These are phyloP conservation scores for Trypanosoma congolense DNA, from an alignment of 208 protist genomes.

Conservation along the genomic window DNA sequence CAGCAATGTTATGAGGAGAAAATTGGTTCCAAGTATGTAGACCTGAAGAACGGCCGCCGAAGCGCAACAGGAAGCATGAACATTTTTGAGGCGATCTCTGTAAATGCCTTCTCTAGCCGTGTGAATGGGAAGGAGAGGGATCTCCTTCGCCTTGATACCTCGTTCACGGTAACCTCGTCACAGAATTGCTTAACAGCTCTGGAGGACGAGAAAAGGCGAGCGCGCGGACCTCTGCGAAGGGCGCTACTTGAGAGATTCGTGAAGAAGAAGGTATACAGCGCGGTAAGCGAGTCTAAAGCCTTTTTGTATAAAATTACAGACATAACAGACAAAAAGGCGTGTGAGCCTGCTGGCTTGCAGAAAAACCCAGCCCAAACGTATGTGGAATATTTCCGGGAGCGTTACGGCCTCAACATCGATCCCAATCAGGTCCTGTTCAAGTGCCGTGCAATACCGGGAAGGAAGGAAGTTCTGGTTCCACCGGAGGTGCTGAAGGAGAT, in stretches of 20 bases:
- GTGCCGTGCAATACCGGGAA: not conserved
- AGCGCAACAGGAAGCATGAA: not conserved
- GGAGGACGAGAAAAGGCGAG: conserved; percentile 8
- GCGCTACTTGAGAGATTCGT: conserved; percentile 3
- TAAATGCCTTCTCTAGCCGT: conserved; percentile 5
- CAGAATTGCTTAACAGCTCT: conserved; percentile 4
- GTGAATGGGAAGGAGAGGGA: conserved; percentile 6
- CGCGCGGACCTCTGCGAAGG: not conserved
- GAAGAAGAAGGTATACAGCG: conserved; percentile 15
- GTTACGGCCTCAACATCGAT: conserved; percentile 3
- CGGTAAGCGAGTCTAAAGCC: not conserved
- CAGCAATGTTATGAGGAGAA: conserved; percentile 9
- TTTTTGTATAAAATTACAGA: conserved; percentile 4
- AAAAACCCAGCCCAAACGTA: conserved; percentile 19
- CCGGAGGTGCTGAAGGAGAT: conserved; percentile 40
- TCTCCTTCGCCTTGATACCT: conserved; percentile 5
- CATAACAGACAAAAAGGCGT: conserved; percentile 8
- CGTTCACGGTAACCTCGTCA: conserved; percentile 4
- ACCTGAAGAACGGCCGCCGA: not conserved
- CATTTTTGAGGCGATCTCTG: conserved; percentile 5
- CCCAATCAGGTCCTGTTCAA: conserved; percentile 10
- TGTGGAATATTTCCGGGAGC: conserved; percentile 11
- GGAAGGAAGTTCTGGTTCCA: conserved; percentile 16
- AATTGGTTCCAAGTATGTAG: conserved; percentile 7
- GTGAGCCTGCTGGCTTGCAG: conserved; percentile 1